phyloP scores from a whole-genome alignment of 768 basidiomycete species.

The Terana coerulea region DNA sequence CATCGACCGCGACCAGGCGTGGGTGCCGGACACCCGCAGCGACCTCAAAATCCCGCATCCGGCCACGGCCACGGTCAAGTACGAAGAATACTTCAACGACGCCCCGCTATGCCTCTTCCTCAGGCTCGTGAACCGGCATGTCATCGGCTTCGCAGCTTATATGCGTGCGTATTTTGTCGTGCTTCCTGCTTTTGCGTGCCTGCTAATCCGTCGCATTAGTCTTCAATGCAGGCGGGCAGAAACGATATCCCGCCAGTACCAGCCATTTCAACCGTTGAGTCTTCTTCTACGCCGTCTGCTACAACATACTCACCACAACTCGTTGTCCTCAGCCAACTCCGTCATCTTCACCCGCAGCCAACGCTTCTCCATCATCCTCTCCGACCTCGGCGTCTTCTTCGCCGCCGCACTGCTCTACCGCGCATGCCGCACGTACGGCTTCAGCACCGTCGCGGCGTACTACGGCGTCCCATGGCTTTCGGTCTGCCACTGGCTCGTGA shows the following conservation, averaged over 20 bases:
- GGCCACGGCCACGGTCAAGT: neutral
- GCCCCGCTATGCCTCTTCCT: conserved; percentile 15
- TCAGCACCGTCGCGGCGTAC: conserved; percentile 1
- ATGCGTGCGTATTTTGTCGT: neutral
- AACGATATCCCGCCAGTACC: conserved; percentile 8
- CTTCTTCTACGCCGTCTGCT: neutral
- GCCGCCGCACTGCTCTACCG: neutral
- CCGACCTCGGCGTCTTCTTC: conserved; percentile 11
- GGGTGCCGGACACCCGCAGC: conserved; percentile 13
- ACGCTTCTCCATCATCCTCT: conserved; percentile 5
- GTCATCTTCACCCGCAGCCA: conserved; percentile 4
- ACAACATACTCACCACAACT: neutral
- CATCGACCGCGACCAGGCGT: conserved; percentile 13
- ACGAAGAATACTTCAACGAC: conserved; percentile 12
- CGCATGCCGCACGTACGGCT: neutral
- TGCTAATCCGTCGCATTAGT: neutral
- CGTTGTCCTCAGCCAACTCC: neutral
- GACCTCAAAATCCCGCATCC: neutral
- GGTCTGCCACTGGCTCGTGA: conserved; percentile 23
- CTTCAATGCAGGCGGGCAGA: conserved; percentile 9
- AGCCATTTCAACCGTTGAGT: conserved; percentile 16
- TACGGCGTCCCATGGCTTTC: conserved; percentile 16
- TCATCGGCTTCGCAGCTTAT: conserved; percentile 19
- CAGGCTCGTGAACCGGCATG: conserved; percentile 9
- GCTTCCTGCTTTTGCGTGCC: neutral